A percentile compares a stretch with the other conserved stretches of the same genome.
phyloP scores from a whole-genome alignment of 1,284 basidiomycete species.

The Apiotrichum domesticum region DNA sequence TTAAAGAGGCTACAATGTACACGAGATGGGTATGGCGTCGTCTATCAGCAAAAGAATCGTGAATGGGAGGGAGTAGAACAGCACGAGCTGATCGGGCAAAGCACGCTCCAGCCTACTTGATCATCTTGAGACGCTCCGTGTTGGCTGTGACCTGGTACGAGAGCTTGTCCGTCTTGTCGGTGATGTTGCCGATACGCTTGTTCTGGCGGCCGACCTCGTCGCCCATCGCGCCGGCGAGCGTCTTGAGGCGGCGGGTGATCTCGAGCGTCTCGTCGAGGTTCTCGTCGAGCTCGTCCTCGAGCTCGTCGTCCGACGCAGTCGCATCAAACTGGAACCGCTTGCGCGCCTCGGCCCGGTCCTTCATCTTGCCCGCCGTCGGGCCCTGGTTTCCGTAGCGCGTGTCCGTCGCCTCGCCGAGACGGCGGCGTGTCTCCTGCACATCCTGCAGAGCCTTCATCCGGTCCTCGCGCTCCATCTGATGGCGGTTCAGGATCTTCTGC shows the following conservation, averaged over 20 bases:
- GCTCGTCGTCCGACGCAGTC: constrained; percentile 90
- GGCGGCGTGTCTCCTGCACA: constrained; percentile 77
- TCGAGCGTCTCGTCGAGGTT: constrained; percentile 86
- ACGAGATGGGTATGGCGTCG: too few species aligned
- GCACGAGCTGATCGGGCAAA: neutral
- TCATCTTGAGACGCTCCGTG: constrained; percentile 43
- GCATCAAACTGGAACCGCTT: constrained; percentile 85
- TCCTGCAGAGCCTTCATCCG: constrained; percentile 80
- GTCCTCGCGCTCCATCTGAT: constrained; percentile 80
- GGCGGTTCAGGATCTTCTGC: constrained; percentile 76
- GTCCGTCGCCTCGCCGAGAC: constrained; percentile 68
- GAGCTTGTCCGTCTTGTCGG: constrained; percentile 48
- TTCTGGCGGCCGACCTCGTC: constrained; percentile 47
- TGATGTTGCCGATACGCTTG: constrained; percentile 41
- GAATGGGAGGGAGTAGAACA: too few species aligned
- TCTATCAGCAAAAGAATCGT: too few species aligned
- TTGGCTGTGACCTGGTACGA: constrained; percentile 46
- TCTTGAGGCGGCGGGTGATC: constrained; percentile 74
- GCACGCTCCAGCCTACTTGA: constrained; percentile 26
- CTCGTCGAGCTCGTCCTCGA: constrained; percentile 70
- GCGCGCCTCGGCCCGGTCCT: constrained; percentile 11
- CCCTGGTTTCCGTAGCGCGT: constrained; percentile 26
- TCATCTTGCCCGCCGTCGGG: neutral
- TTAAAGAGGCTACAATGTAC: too few species aligned
- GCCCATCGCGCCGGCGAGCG: constrained; percentile 64